Conservation (phyloP, 1,139 yeast genomes). For the Scheffersomyces quercinus region DNA sequence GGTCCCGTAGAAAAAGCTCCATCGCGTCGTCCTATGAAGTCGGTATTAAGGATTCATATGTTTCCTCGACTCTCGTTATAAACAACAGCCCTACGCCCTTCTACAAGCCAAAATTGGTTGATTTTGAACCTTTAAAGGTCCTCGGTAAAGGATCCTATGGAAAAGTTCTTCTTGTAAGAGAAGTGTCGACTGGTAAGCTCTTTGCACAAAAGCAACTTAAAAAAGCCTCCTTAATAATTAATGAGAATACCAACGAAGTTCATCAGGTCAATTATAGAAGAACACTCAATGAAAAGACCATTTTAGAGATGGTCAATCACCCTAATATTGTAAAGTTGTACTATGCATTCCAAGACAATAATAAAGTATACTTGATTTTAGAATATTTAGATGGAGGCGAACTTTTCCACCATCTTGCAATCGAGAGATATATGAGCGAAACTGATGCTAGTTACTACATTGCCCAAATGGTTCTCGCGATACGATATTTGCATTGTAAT, state of each 20-base stretch:
- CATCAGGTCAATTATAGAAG: conserved; percentile 37
- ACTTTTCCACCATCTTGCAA: conserved; percentile 74
- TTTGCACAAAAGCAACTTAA: conserved; percentile 45
- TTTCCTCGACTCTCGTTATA: conserved; percentile 14
- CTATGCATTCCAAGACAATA: conserved; percentile 86
- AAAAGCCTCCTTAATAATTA: conserved; percentile 40
- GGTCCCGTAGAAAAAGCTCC: conserved; percentile 15
- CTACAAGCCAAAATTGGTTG: conserved; percentile 21
- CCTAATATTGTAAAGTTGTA: conserved; percentile 86
- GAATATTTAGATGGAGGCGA: conserved; percentile 96
- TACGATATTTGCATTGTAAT: conserved; percentile 69
- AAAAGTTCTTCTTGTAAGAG: conserved; percentile 41
- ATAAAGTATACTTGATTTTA: conserved; percentile 74
- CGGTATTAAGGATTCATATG: conserved; percentile 22
- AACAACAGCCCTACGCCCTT: conserved; percentile 5
- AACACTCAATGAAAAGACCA: conserved; percentile 45
- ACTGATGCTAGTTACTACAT: conserved; percentile 77
- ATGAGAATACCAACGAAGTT: conserved; percentile 37
- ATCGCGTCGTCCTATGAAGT: conserved; percentile 25
- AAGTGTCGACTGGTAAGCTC: conserved; percentile 30
- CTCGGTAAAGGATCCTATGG: conserved; percentile 48
- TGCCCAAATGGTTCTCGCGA: conserved; percentile 83
- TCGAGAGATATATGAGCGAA: conserved; percentile 54
- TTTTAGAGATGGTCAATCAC: conserved; percentile 56
- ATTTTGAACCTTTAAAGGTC: conserved; percentile 39